Evolutionary conservation across 495 filamentous ascomycete species (phyloP).

Genomic region (Tuber magnatum): DNA sequence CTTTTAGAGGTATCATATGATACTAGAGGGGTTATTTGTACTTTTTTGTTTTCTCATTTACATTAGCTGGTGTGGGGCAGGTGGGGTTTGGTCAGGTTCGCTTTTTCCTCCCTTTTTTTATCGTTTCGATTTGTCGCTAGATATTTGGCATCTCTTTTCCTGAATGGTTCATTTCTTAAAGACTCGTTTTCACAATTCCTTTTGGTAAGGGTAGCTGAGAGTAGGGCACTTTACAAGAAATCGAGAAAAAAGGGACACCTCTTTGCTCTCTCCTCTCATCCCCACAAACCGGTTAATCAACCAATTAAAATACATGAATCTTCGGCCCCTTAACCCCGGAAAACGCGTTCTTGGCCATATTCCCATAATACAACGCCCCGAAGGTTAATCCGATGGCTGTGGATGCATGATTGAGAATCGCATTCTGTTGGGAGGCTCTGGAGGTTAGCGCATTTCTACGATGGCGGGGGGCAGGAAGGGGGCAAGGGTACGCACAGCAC

Average conservation of each 20-base stretch:
- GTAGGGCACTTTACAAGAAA: not conserved
- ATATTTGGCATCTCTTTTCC: constrained; percentile 9
- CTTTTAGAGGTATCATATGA: not conserved
- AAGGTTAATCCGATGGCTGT: not conserved
- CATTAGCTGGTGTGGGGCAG: constrained; percentile 9
- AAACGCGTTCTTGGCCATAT: not conserved
- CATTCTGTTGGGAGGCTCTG: not conserved
- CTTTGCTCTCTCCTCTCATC: not conserved
- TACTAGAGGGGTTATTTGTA: constrained; percentile 3
- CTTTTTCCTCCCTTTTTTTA: constrained; percentile 11
- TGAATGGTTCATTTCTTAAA: constrained; percentile 3
- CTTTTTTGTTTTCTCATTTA: constrained; percentile 20
- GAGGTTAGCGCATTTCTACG: not conserved
- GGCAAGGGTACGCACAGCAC: not conserved
- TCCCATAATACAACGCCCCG: not conserved
- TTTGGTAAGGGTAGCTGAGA: not conserved
- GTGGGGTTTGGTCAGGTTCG: constrained; percentile 8
- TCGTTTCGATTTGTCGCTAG: not conserved
- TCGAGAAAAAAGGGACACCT: not conserved
- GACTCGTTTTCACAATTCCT: not conserved
- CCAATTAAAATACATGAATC: not conserved
- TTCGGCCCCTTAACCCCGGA: not conserved
- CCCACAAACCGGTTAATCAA: not conserved
- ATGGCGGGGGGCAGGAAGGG: not conserved
- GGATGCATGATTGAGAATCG: not conserved